phyloP scores from a whole-genome alignment of 345 rosid species.

The Gossypium turneri region DNA sequence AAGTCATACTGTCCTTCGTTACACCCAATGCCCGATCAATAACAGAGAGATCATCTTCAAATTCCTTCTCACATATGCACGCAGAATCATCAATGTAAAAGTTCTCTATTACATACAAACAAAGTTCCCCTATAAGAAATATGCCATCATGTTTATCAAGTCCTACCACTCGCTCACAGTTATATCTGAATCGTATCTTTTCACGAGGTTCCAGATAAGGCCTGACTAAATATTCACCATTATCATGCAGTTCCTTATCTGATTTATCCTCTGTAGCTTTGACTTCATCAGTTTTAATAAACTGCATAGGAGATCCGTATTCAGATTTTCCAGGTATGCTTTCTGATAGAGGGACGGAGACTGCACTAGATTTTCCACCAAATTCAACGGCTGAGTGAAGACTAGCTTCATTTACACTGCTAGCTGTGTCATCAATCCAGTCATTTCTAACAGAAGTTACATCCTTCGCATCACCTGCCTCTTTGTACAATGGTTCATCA shows the following conservation, averaged over 20 bases:
- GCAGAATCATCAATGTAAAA: constrained; percentile 77
- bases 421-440: constrained; percentile 81
- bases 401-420: constrained; percentile 91
- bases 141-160: constrained; percentile 99
- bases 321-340: constrained; percentile 70
- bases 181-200: constrained; percentile 82
- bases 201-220: constrained; percentile 94
- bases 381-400: constrained; percentile 94
- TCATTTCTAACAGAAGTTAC: constrained; percentile 58
- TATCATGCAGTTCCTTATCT: constrained; percentile 84
- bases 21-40: constrained; percentile 99
- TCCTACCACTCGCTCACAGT: constrained; percentile 95
- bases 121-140: constrained; percentile 88
- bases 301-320: constrained; percentile 68
- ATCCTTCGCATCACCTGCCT: constrained; percentile 46
- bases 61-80: constrained; percentile 93
- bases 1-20: constrained; percentile 76
- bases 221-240: constrained; percentile 94
- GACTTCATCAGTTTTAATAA: constrained; percentile 57
- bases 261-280: constrained; percentile 59
- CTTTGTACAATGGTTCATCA: constrained; percentile 53
- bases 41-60: constrained; percentile 92
- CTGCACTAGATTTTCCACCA: constrained; percentile 74
- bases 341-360: constrained; percentile 70
- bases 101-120: constrained; percentile 88